Evolutionary conservation across 108 stramenopile species (phyloP), one percentile per base, ranked within the genome.

Genomic region (Cyclotella cryptica): DNA sequence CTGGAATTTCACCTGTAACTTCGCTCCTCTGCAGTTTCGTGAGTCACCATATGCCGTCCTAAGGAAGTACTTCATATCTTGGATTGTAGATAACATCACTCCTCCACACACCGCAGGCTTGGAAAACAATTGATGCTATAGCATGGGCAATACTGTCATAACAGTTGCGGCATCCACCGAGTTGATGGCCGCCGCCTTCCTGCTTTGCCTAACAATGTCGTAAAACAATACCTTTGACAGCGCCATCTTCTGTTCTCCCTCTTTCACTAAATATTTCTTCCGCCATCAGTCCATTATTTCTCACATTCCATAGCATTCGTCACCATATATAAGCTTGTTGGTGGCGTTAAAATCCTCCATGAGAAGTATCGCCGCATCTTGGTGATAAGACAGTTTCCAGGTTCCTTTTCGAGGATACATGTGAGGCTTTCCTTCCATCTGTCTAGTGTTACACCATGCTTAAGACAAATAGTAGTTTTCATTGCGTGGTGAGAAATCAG

Each of bases 261-360:
- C 30, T 0, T 51, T 74, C 58, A 42, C 63, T 74, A 19, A 74
- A 74, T 9, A 74, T 74, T 17, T 74, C 73, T 6, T 64, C 73
- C 24, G 63, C 27, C 61, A 74, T 74, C 0, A 64, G 28, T 0
- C 51, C 46, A 30, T 64, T 52, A 1, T 17, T 40, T 35, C 73
- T 44, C 0, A 39, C 73, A 55, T 74, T 64, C 22, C 55, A n/a
- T 40, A 74, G 5, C 64, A 66, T 66, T 41, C 73, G 18, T 35
- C 27, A 5, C 72, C 62, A 45, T 30, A 64, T 3, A 74, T 52
- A 2, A 28, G 28, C 47, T 74, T 74, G 29, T 64, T 63, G 3
- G 17, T 9, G 17, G 24, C 9, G 53, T 75, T 75, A 39, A 75
- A 75, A 40, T 75, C 64, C 42, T 75, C 74, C 74, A 75, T 66